Evolutionary conservation across 2,329 filamentous ascomycete species (phyloP), one percentile per base, ranked within the genome.

Genomic region (Penicillium sp.): DNA sequence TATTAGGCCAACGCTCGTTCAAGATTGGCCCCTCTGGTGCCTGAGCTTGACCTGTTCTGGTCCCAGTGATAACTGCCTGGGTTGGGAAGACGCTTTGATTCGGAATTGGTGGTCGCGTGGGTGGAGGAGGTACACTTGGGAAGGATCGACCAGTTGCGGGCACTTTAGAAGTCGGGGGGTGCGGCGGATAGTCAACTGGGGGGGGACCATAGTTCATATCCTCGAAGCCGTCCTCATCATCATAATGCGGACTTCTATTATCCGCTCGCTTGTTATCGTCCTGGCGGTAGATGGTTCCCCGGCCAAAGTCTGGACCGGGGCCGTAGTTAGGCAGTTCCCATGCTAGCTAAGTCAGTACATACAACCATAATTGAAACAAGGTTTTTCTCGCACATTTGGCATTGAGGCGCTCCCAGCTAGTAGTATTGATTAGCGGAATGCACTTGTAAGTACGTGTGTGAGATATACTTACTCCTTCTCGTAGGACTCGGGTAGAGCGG

Each of bases 271-370:
- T 11, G 18, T 35, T 22, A 13, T 26, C 1, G 5, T 32, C 14
- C 7, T n/a, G 39, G 9, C 10, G n/a, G 38, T 45, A 51, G 16
- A 34, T 50, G 5, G 20, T 50, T 4, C 46, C 31, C 8, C 37
- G 29, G 13, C 18, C 20, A 20, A 44, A 51, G 14, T 31, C 49
- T 18, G 49, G 52, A 38, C 45, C 31, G 5, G 52, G 52, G 14
- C 52, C 52, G 7, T 55, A 55, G 20, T 55, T 22, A 0, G 52
- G 52, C 9, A 55, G 37, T 18, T 49, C 52, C 52, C 52, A 55
- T 35, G 52, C 52, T 55, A 26, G 4, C 9, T 6, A 50, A n/a
- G 22, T 50, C 14, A 50, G 52, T 34, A 16, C 5, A 3, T 18
- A 29, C 1, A 45, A 4, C 24, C n/a, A 50, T 31, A 18, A 10